Evolutionary conservation across 2,329 filamentous ascomycete species (phyloP).

Genomic region (Fusarium hainanense): DNA sequence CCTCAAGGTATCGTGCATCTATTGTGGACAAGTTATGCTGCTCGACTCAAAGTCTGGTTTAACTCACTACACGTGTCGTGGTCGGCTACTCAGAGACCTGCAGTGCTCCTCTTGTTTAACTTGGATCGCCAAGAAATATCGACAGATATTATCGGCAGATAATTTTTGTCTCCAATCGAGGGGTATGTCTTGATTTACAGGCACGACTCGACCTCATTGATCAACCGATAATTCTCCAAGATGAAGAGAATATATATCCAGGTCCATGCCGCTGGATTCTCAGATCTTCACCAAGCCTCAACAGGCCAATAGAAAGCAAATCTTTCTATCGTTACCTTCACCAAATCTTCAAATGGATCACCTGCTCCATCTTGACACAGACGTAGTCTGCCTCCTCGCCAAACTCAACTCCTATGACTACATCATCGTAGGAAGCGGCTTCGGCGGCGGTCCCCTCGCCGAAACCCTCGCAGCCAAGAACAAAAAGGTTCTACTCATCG

Average conservation of each 20-base stretch:
- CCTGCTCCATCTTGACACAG: constrained; percentile 27
- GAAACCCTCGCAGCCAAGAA: constrained; percentile 18
- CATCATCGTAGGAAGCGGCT: constrained; percentile 34
- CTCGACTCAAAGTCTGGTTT: background rate
- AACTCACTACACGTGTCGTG: background rate
- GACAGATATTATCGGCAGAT: too few relatives aligned
- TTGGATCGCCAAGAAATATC: background rate
- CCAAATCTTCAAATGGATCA: constrained; percentile 22
- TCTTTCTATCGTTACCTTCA: too few relatives aligned
- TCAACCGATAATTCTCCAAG: too few relatives aligned
- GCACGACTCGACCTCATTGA: too few relatives aligned
- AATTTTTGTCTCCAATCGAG: too few relatives aligned
- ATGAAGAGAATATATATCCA: too few relatives aligned
- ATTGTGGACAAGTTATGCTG: background rate
- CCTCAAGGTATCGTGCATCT: background rate
- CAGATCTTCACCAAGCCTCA: too few relatives aligned
- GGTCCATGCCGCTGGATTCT: too few relatives aligned
- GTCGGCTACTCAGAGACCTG: background rate
- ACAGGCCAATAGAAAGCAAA: background rate
- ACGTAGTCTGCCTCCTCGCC: constrained; percentile 27
- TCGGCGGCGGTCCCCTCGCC: constrained; percentile 28
- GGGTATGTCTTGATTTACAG: too few relatives aligned
- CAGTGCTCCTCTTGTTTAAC: background rate
- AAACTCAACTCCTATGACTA: constrained; percentile 37
- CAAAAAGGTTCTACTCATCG: constrained; percentile 33